Evolutionary conservation across 2,329 filamentous ascomycete genomes (phyloP), one percentile per base, ranked within the genome.

Genomic region (Cercospora sojina): DNA sequence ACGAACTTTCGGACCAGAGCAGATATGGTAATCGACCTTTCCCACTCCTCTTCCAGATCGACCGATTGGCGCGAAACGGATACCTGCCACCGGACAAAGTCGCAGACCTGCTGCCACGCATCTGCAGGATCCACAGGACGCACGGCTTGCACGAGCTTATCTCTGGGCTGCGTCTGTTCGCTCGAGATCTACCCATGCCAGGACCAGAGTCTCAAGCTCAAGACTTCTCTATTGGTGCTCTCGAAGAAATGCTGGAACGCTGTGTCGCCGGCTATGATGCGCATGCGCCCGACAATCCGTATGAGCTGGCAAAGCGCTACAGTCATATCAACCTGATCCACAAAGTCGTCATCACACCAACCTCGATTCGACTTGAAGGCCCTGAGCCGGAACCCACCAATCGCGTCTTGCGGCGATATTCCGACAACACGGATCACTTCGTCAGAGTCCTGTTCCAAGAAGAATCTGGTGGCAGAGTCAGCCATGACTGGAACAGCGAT

Each of bases 361-460:
- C 78, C 1, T 78, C 78, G 6, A 65, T 72, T 47, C 75, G 80
- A 67, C 75, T 85, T 4, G 77, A 79, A 64, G 83, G 83, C 0
- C 83, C 83, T 3, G 79, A 80, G 20, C 79, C 85, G 0, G 90
- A 92, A 74, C 85, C 85, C 6, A 88, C 87, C 66, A 93, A 93
- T 73, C 83, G 90, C 4, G 86, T 93, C 3, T 79, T 93, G 16
- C 85, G 91, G n/a, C 86, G 86, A 69, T 91, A 88, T 69, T 76
- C 83, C 0, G 72, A 84, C 0, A 81, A 88, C 64, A 83, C 83
- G 1, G 86, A 90, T 55, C 83, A 84, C 70, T 93, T 93, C 70
- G 74, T 91, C 0, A 85, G 91, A 0, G 90, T 93, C 0, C 84
- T 87, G 6, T 93, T 95, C 71, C 83, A 83, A 31, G 91, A 95